These are phyloP conservation scores for Arachnomyces sp. DNA, from an alignment of 2,329 filamentous ascomycete genomes.

Conservation along the genomic window DNA sequence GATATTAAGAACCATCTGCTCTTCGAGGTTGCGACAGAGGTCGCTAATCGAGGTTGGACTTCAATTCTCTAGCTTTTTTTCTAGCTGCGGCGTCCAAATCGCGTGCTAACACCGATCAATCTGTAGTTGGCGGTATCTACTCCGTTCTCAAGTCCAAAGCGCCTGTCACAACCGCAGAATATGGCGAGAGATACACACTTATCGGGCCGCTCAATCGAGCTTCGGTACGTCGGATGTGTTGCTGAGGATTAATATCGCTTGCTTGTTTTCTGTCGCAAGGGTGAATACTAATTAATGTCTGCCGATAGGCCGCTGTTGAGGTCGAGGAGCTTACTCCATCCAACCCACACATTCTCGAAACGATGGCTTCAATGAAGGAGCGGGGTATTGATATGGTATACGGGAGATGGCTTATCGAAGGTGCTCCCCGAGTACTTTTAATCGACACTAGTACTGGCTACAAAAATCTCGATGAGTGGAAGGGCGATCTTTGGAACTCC, in stretches of 20 bases:
- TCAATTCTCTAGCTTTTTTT: conserved; percentile 7
- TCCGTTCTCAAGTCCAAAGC: conserved; percentile 99
- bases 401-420: conserved; percentile 95
- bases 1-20: conserved; percentile 94
- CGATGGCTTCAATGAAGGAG: conserved; percentile 86
- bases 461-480: conserved; percentile 89
- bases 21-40: conserved; percentile 94
- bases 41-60: conserved; percentile 75
- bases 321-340: conserved; percentile 87
- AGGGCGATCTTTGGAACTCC: conserved; percentile 85
- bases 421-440: conserved; percentile 83
- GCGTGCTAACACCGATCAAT: conserved; percentile 5
- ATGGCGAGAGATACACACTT: conserved; percentile 93
- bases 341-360: conserved; percentile 66
- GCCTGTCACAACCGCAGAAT: conserved; percentile 93
- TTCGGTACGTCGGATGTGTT: conserved; percentile 53
- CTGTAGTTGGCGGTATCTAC: conserved; percentile 89
- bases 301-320: conserved; percentile 76
- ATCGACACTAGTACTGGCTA: conserved; percentile 95
- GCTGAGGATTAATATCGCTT: not conserved
- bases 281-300: conserved; percentile 12
- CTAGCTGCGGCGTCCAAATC: conserved; percentile 8
- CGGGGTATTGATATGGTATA: conserved; percentile 83
- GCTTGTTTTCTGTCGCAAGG: not conserved
- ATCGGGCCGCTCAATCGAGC: conserved; percentile 88